Evolutionary conservation across 2,329 filamentous ascomycete genomes (phyloP).

Genomic region (Aspergillus candidus): DNA sequence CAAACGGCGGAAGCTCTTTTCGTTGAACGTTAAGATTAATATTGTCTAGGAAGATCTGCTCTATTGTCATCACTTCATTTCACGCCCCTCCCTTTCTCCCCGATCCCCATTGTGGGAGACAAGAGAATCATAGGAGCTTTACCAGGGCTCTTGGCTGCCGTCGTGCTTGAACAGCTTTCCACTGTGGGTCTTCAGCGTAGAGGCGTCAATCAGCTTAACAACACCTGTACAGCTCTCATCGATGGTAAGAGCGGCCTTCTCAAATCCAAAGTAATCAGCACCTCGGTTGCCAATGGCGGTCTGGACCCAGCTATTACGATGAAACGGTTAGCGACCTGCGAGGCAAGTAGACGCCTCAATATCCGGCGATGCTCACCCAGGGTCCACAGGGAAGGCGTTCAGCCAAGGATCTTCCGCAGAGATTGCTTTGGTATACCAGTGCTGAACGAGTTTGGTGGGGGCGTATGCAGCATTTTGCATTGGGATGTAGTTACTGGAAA

Average conservation of each 20-base stretch:
- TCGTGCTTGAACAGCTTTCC: slow-evolving; percentile 18
- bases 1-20: too few relatives aligned
- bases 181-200: slow-evolving; percentile 8
- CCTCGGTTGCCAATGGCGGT: slow-evolving; percentile 19
- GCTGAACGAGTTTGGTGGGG: slow-evolving; percentile 13
- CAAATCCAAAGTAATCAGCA: slow-evolving; percentile 11
- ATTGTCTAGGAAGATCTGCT: too few relatives aligned
- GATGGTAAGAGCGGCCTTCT: slow-evolving; percentile 14
- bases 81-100: too few relatives aligned
- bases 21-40: too few relatives aligned
- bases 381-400: slow-evolving; percentile 15
- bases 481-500: slow-evolving; percentile 7
- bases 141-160: slow-evolving; percentile 18
- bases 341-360: too few relatives aligned
- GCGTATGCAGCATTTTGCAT: slow-evolving; percentile 11
- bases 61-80: too few relatives aligned
- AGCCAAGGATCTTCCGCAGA: slow-evolving; percentile 9
- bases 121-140: too few relatives aligned
- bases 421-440: slow-evolving; percentile 12
- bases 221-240: slow-evolving; percentile 16
- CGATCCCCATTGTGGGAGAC: too few relatives aligned
- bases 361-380: slow-evolving; percentile 4
- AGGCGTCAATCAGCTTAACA: slow-evolving; percentile 14
- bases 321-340: background rate
- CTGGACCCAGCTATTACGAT: slow-evolving; percentile 15